Conservation (phyloP, 306 rosid species). For the Sicyos edulis region DNA sequence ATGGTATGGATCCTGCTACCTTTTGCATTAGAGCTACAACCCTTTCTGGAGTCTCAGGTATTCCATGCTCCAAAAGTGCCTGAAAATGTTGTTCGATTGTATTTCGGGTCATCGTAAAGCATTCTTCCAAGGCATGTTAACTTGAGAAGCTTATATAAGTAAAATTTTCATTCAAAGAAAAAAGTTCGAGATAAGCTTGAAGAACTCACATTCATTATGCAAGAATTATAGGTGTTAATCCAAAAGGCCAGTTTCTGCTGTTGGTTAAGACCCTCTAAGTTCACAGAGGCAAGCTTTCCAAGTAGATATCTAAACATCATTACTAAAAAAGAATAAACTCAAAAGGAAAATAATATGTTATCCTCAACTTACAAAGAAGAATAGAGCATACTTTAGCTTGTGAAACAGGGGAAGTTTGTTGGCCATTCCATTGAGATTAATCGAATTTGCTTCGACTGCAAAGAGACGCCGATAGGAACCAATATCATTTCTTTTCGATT, state of each 20-base stretch:
- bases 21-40: conserved; percentile 84
- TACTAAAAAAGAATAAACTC: conserved; percentile 5
- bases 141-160: not conserved
- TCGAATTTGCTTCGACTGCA: conserved; percentile 47
- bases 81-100: conserved; percentile 16
- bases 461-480: conserved; percentile 57
- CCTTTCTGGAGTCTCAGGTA: conserved; percentile 87
- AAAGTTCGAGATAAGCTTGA: not conserved
- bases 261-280: conserved; percentile 70
- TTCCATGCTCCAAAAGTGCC: conserved; percentile 76
- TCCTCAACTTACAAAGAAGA: not conserved
- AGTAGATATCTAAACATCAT: conserved; percentile 50
- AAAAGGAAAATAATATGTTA: not conserved
- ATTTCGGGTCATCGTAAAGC: not conserved
- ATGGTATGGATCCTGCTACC: conserved; percentile 26
- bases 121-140: not conserved
- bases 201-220: conserved; percentile 66
- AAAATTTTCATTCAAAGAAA: not conserved
- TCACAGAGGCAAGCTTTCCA: conserved; percentile 70
- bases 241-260: conserved; percentile 94
- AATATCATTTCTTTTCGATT: conserved; percentile 42
- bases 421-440: conserved; percentile 53
- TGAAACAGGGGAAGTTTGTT: conserved; percentile 52
- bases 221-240: conserved; percentile 84
- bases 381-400: conserved; percentile 59